A percentile compares a stretch with the other conserved stretches of the same genome.
Conservation (phyloP, 108 stramenopile genomes). For the Mayamaea pseudoterrestris region DNA sequence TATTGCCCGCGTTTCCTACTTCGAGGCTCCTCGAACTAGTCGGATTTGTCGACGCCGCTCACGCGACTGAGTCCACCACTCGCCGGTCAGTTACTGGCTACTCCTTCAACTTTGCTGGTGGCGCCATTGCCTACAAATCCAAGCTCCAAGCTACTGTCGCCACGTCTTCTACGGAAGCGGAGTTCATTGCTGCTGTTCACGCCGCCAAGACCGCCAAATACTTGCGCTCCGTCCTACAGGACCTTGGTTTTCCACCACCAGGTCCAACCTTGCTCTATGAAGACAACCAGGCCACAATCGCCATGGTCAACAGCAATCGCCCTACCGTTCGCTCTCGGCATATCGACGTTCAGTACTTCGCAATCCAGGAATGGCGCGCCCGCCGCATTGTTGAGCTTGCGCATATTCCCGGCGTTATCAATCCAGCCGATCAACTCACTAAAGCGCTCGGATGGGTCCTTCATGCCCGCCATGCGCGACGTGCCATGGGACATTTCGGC, state of each 20-base stretch:
- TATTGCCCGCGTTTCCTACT: neutral
- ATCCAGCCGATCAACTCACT: constrained; percentile 6
- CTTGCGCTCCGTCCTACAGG: constrained; percentile 4
- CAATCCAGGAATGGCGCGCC: constrained; percentile 16
- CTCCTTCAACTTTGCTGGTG: neutral
- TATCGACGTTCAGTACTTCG: constrained; percentile 13
- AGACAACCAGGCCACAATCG: constrained; percentile 10
- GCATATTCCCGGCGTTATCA: constrained; percentile 4
- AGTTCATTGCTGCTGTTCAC: constrained; percentile 7
- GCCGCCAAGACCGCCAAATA: constrained; percentile 12
- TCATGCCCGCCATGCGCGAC: constrained; percentile 6
- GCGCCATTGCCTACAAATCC: constrained; percentile 10
- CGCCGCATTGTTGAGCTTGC: neutral
- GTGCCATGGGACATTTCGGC: constrained; percentile 1
- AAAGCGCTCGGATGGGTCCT: constrained; percentile 16
- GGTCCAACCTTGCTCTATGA: constrained; percentile 1
- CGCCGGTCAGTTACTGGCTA: constrained; percentile 26
- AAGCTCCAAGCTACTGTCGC: constrained; percentile 7
- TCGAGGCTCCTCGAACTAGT: too few species aligned
- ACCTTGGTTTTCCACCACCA: constrained; percentile 10
- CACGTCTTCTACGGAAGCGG: constrained; percentile 9
- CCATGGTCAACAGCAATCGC: constrained; percentile 9
- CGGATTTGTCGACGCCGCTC: constrained; percentile 14
- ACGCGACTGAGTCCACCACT: constrained; percentile 14
- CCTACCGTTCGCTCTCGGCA: constrained; percentile 13